Base-by-base conservation (phyloP, 192 early-diverging fungal species). In the Helicostylum pulchrum region DNA sequence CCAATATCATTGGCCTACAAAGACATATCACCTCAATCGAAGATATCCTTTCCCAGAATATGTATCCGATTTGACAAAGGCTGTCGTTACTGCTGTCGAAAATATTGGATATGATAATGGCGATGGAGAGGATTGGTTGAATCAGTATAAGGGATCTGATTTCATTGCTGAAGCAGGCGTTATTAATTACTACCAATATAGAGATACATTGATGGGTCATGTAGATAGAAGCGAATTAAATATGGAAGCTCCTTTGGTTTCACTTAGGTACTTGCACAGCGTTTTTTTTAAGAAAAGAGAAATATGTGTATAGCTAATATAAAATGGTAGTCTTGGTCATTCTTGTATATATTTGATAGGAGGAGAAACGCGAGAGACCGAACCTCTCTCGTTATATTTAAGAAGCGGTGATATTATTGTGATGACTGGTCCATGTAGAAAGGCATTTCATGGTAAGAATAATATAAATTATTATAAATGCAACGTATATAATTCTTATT, bases 191-290 rank as follows among this genome's bases (percentile, higher is more conserved):
- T 99, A 99, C 67, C 87, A 90, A 42, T 74, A 83, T 49, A 79
- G 84, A 21, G 90, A 95, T 62, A 76, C 88, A 4, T 77, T 99
- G 68, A 95, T 91, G 76, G 94, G 85, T 8, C 97, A 99, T 75
- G 94, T 96, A 34, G 97, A 99, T 72, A 80, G 85, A 49, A 95
- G 91, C 44, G 97, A 99, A 66, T 58, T 86, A 19, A 92, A 92
- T 68, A 90, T 87, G 81, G 83, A 87, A 36, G 90, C 91, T 0
- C 93, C 95, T 9, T 72, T 98, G 21, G 84, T 95, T 19, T 91
- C 88, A 14, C 65, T 88, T 20, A 90, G 90, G 85, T 86, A 70
- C n/a, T 19, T 26, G 26, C 26, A 26, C 17, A 9, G 20, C 1
- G 1, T 50, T 23, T 39, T 50, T 3, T 46, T 43, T 49, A 2